These are phyloP conservation scores for Chaetomiaceae sp. DNA, from an alignment of 2,329 filamentous ascomycete genomes.

Conservation along the genomic window DNA sequence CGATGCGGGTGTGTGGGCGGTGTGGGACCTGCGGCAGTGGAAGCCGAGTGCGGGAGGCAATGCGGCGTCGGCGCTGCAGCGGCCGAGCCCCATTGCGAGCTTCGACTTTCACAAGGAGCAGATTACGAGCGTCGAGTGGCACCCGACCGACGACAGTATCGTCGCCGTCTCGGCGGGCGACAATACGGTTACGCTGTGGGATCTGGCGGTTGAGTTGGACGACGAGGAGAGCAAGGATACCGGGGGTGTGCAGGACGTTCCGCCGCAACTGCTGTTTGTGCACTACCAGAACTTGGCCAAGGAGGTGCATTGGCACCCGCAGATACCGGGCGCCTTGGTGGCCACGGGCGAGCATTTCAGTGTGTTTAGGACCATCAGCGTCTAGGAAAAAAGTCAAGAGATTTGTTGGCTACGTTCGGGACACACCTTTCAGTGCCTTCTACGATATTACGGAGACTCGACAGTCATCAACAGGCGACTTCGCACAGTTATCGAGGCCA, in stretches of 20 bases:
- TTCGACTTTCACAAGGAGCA: conserved; percentile 97
- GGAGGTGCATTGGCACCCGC: conserved; percentile 95
- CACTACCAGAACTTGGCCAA: conserved; percentile 95
- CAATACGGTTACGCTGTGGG: conserved; percentile 93
- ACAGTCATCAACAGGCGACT: no score
- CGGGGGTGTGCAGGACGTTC: conserved; percentile 81
- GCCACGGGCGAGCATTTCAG: conserved; percentile 89
- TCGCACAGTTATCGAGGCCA: no score
- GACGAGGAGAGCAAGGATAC: conserved; percentile 94
- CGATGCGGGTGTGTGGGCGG: conserved; percentile 89
- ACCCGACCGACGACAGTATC: conserved; percentile 94
- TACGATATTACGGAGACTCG: no score
- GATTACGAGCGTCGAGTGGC: conserved; percentile 94
- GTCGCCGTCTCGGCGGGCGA: conserved; percentile 88
- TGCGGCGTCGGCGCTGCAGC: conserved; percentile 38
- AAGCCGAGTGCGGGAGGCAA: conserved; percentile 56
- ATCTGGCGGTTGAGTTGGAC: conserved; percentile 91
- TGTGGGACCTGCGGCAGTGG: conserved; percentile 96
- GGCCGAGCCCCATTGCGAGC: conserved; percentile 78
- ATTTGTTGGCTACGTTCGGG: no score
- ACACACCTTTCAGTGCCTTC: no score
- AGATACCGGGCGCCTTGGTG: conserved; percentile 85
- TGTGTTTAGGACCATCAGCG: conserved; percentile 78
- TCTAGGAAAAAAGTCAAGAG: conserved; percentile 43
- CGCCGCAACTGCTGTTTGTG: conserved; percentile 90